Conservation (phyloP, 176 grass and related monocot species). For the Zoysia pacifica region DNA sequence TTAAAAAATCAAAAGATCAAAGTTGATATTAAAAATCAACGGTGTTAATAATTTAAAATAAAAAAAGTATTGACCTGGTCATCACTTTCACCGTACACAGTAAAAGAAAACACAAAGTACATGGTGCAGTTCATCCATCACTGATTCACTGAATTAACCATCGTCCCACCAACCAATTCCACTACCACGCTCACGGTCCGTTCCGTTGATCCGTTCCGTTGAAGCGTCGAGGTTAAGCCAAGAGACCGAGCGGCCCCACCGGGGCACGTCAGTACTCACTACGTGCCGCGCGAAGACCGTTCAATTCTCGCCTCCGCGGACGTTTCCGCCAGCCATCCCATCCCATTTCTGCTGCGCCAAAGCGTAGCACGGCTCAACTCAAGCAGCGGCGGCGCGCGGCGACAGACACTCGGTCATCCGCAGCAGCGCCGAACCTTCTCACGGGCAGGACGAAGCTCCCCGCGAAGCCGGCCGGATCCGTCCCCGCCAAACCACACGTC, state of each 20-base stretch:
- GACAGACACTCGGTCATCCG: background rate
- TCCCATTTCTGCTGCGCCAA: background rate
- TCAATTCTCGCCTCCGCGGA: constrained; percentile 23
- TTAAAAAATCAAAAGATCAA: too few relatives aligned
- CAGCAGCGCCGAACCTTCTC: constrained; percentile 65
- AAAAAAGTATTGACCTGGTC: background rate
- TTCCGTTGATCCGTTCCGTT: too few relatives aligned
- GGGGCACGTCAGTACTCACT: background rate
- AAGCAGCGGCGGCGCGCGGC: background rate
- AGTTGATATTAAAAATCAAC: too few relatives aligned
- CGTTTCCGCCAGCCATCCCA: constrained; percentile 1
- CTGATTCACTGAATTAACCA: too few relatives aligned
- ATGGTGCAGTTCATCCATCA: constrained; percentile 5
- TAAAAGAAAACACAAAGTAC: background rate
- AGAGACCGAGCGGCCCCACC: background rate
- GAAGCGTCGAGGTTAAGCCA: background rate
- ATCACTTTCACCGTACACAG: background rate
- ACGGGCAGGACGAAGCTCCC: constrained; percentile 47
- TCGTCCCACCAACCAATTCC: background rate
- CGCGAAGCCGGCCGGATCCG: constrained; percentile 32
- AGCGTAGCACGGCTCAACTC: constrained; percentile 16
- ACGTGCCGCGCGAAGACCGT: constrained; percentile 40
- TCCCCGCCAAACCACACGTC: background rate
- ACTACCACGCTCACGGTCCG: constrained; percentile 2
- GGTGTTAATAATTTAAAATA: too few relatives aligned